phyloP scores from a whole-genome alignment of 768 basidiomycete genomes.

The Phlebiopsis gigantea region DNA sequence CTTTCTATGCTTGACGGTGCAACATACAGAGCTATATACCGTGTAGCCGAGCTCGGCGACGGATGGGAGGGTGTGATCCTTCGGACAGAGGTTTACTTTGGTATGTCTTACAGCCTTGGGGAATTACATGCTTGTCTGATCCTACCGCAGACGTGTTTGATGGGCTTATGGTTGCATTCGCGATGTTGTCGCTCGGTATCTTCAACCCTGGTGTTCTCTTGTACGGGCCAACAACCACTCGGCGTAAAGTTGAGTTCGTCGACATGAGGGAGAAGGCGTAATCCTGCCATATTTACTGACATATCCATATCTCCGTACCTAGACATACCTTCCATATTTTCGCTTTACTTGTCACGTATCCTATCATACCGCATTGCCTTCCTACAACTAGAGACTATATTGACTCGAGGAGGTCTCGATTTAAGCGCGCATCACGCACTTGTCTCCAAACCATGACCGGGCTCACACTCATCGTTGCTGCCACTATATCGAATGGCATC shows the following conservation, averaged over 20 bases:
- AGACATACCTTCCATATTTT: not conserved
- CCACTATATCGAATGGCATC: conserved; percentile 83
- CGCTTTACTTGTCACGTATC: too few relatives aligned
- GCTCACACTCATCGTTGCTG: conserved; percentile 91
- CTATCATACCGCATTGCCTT: too few relatives aligned
- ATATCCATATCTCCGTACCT: too few relatives aligned
- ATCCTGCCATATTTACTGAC: too few relatives aligned
- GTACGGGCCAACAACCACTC: not conserved
- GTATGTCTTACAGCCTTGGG: conserved; percentile 22
- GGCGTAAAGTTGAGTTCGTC: not conserved
- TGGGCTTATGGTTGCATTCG: conserved; percentile 40
- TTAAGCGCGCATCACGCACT: not conserved
- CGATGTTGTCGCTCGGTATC: conserved; percentile 39
- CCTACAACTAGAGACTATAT: too few relatives aligned
- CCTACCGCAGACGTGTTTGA: conserved; percentile 41
- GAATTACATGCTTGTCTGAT: not conserved
- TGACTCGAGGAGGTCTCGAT: too few relatives aligned
- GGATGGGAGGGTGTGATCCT: conserved; percentile 49
- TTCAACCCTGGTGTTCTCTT: conserved; percentile 38
- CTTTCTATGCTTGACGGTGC: not conserved
- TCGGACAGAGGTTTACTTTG: conserved; percentile 40
- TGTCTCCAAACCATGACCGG: conserved; percentile 41
- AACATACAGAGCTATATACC: conserved; percentile 39
- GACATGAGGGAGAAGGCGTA: not conserved
- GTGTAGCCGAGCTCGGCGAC: conserved; percentile 38